Conservation (phyloP, 2,329 filamentous ascomycete genomes). For the Aspergillus jensenii region DNA sequence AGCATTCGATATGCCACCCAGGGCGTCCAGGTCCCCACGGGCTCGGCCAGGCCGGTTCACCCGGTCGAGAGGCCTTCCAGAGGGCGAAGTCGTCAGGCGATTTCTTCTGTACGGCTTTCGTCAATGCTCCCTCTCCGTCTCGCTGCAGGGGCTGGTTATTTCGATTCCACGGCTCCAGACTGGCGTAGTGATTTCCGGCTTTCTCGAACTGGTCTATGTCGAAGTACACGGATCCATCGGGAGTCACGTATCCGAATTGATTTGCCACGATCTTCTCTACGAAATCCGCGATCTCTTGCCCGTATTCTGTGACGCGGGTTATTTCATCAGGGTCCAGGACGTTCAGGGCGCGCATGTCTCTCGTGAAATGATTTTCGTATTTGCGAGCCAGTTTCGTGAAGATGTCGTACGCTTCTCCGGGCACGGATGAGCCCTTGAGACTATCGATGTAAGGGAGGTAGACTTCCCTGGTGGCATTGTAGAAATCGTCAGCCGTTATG, state of each 20-base stretch:
- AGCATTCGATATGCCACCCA: neutral
- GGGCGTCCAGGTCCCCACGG: neutral
- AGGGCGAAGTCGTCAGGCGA: neutral
- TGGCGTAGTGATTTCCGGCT: neutral
- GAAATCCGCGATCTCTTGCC: neutral
- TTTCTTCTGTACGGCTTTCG: neutral
- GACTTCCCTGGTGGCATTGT: too few species aligned
- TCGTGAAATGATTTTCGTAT: neutral
- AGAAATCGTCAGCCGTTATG: too few species aligned
- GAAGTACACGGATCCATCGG: neutral
- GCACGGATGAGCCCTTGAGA: neutral
- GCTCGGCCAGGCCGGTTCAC: neutral
- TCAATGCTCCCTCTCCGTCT: neutral
- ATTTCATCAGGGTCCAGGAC: neutral
- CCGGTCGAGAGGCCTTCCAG: neutral
- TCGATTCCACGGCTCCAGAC: neutral
- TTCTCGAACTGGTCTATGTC: neutral
- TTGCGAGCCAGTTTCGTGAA: neutral
- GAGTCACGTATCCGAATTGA: neutral
- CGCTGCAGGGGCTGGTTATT: neutral
- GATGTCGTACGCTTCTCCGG: neutral
- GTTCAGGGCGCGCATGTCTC: neutral
- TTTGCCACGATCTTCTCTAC: neutral
- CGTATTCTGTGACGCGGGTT: neutral
- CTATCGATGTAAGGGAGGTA: neutral